Percentiles rank a stretch among this genome's conserved stretches.
Conservation (phyloP, 1,139 yeast genomes). For the Nakaseomyces bracarensis region DNA sequence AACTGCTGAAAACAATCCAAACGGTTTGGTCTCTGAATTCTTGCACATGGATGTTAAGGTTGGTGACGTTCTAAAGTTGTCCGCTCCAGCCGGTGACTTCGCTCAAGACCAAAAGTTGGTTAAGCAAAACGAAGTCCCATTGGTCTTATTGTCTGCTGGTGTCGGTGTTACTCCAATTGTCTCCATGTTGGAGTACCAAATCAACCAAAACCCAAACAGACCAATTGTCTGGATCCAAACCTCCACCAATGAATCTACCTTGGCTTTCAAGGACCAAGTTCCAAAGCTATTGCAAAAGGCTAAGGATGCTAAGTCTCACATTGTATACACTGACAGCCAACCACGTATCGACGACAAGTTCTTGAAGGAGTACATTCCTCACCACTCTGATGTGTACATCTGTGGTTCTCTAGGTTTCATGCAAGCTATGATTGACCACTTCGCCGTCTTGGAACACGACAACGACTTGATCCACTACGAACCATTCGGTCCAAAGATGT, state of each 20-base stretch:
- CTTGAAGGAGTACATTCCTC: constrained; percentile 21
- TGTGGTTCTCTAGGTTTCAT: constrained; percentile 29
- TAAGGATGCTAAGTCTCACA: constrained; percentile 13
- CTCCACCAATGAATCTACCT: constrained; percentile 17
- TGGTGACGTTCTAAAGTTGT: constrained; percentile 44
- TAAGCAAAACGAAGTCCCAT: constrained; percentile 30
- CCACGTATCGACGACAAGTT: constrained; percentile 23
- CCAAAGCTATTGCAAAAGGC: constrained; percentile 16
- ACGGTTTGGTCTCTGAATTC: constrained; percentile 47
- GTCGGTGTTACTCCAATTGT: constrained; percentile 62
- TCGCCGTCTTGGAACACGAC: constrained; percentile 18
- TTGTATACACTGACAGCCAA: constrained; percentile 20
- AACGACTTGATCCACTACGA: constrained; percentile 27
- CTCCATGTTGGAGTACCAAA: constrained; percentile 40
- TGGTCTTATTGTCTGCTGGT: constrained; percentile 51
- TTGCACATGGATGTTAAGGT: constrained; percentile 43
- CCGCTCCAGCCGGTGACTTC: constrained; percentile 57
- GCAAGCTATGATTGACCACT: constrained; percentile 23
- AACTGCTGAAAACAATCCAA: constrained; percentile 28
- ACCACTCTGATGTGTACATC: constrained; percentile 26
- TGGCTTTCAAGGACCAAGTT: constrained; percentile 25
- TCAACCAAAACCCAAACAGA: constrained; percentile 22
- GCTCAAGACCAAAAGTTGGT: constrained; percentile 29
- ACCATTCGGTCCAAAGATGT: constrained; percentile 32
- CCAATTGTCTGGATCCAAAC: constrained; percentile 31